Base-by-base conservation (phyloP, 805 yeast genomes). In the Pichia membranifaciens region DNA sequence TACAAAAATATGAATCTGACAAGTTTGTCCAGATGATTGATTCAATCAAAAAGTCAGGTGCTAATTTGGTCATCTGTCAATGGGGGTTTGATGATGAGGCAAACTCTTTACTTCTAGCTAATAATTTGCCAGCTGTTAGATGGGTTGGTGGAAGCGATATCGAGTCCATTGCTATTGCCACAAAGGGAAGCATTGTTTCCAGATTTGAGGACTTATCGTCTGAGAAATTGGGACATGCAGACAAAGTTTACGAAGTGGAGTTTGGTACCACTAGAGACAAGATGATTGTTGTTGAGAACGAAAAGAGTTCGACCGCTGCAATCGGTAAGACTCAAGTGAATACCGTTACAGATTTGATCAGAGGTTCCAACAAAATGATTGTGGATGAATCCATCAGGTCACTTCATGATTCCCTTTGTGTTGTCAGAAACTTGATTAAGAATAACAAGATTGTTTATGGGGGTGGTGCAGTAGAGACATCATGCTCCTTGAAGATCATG, bases 51-150 rank as follows among this genome's bases (percentile, higher is more conserved):
- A 78, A 76, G 22, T 76, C 96, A 0, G 98, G 98, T 37, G 98
- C 99, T 25, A 91, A 90, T 66, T 79, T 91, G 47, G 99, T 91
- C 44, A 91, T 95, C 35, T 93, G 99, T 71, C 99, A 91, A 72
- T 91, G 99, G 99, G 99, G 99, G 16, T 93, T 91, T 60, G 99
- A 91, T 67, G 99, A 91, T 66, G 99, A 91, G 72, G 98, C 98
- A 37, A 91, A 91, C 69, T 96, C 93, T 68, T 70, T 93, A 63
- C 74, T 93, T 51, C 73, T 90, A 57, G 85, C 91, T 58, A 88
- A 91, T 67, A 78, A 87, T 38, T 76, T 93, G 53, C 96, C 96
- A 34, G 98, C 98, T 21, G 93, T 93, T 36, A 82, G 99, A 72
- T 93, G 99, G 99, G 96, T 93, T 44, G 99, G 98, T 51, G 99